phyloP scores from a whole-genome alignment of 2,329 filamentous ascomycete genomes.

The Chrysoporthe austroafricana region DNA sequence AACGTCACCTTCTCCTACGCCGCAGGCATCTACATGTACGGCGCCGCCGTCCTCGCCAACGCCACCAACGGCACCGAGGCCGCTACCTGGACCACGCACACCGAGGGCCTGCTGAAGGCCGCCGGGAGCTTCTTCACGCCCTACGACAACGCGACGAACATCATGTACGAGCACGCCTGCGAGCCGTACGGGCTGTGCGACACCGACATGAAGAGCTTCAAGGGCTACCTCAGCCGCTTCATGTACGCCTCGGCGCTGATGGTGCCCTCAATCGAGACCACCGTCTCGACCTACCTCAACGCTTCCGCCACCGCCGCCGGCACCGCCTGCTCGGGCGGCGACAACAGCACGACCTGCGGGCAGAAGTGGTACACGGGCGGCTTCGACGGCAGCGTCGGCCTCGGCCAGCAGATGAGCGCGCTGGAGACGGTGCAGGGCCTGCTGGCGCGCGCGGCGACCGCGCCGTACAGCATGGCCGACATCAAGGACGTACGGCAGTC shows the following conservation, averaged over 20 bases:
- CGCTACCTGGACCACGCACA: conserved; percentile 57
- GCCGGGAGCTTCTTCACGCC: conserved; percentile 58
- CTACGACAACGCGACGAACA: conserved; percentile 54
- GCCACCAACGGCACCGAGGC: conserved; percentile 62
- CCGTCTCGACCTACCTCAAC: conserved; percentile 53
- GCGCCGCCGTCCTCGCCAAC: conserved; percentile 67
- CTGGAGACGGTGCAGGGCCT: conserved; percentile 66
- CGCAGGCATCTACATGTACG: conserved; percentile 67
- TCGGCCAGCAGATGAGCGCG: conserved; percentile 68
- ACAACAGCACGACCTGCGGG: conserved; percentile 58
- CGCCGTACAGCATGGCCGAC: conserved; percentile 52
- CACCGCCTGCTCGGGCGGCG: conserved; percentile 59
- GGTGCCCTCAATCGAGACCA: conserved; percentile 55
- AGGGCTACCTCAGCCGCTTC: conserved; percentile 68
- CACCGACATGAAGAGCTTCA: conserved; percentile 69
- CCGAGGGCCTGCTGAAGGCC: conserved; percentile 55
- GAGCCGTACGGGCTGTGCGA: conserved; percentile 62
- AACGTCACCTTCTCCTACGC: conserved; percentile 67
- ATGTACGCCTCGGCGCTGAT: conserved; percentile 62
- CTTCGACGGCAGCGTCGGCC: conserved; percentile 58
- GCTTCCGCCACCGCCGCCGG: conserved; percentile 60
- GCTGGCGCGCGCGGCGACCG: conserved; percentile 46
- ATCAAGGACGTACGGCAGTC: conserved; percentile 49
- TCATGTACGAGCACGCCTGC: conserved; percentile 71
- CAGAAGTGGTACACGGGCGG: conserved; percentile 63